A percentile compares a stretch with the other conserved stretches of the same genome.
Conservation (phyloP, 352 stramenopile genomes). For the Phytophthora sojae region DNA sequence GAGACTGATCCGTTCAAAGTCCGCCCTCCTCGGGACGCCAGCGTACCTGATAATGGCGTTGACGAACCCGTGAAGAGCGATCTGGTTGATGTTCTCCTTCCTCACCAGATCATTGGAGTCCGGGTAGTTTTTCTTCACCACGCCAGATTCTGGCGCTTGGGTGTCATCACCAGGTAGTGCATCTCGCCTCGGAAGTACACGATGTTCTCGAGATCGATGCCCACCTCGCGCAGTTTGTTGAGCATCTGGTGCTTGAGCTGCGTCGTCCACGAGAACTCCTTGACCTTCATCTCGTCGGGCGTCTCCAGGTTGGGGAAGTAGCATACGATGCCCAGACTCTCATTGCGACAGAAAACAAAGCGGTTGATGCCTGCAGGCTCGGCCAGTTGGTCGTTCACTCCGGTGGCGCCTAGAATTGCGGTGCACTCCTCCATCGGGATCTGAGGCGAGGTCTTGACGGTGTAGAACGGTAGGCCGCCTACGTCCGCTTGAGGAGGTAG, state of each 20-base stretch:
- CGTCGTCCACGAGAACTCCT: slow-evolving; percentile 80
- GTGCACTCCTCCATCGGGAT: slow-evolving; percentile 70
- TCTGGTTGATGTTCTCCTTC: slow-evolving; percentile 63
- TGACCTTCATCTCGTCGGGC: slow-evolving; percentile 65
- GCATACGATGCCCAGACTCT: slow-evolving; percentile 77
- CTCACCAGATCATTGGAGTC: slow-evolving; percentile 59
- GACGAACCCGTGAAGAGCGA: slow-evolving; percentile 61
- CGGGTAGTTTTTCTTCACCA: slow-evolving; percentile 68
- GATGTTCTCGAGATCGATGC: slow-evolving; percentile 78
- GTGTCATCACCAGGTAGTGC: slow-evolving; percentile 87
- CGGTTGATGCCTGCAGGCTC: slow-evolving; percentile 65
- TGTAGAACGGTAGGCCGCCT: slow-evolving; percentile 61
- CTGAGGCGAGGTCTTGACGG: slow-evolving; percentile 65
- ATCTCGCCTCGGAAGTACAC: slow-evolving; percentile 87
- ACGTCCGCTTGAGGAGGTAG: slow-evolving; percentile 35
- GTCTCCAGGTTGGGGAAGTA: slow-evolving; percentile 77
- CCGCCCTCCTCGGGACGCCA: slow-evolving; percentile 57
- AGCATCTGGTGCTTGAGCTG: slow-evolving; percentile 82
- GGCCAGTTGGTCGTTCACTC: slow-evolving; percentile 65
- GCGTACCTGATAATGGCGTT: slow-evolving; percentile 66
- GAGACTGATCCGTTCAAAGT: slow-evolving; percentile 65
- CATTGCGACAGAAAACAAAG: slow-evolving; percentile 78
- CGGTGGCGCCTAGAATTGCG: slow-evolving; percentile 61
- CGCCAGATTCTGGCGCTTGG: slow-evolving; percentile 71
- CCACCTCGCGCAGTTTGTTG: slow-evolving; percentile 61